Percentiles rank a stretch among this genome's conserved stretches.
Conservation (phyloP, 2,329 filamentous ascomycete species). For the Aspergillus spinulosporus region DNA sequence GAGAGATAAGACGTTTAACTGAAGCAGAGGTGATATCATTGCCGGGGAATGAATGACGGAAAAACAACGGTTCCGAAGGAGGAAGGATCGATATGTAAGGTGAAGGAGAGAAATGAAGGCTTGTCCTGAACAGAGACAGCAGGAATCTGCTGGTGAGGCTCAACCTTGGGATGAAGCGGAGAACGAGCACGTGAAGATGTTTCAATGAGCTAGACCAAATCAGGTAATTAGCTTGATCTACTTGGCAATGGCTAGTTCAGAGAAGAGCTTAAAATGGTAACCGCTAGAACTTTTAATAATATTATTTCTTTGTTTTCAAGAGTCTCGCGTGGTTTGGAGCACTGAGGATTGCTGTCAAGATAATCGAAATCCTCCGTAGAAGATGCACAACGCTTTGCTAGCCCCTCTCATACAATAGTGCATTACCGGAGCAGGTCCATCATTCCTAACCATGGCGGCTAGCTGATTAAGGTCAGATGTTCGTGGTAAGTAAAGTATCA, state of each 20-base stretch:
- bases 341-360: constrained; percentile 17
- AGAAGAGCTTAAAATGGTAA: too few species aligned
- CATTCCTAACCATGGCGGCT: constrained; percentile 53
- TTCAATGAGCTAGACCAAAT: constrained; percentile 9
- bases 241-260: too few species aligned
- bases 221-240: constrained; percentile 9
- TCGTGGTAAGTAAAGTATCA: constrained; percentile 80
- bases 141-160: not conserved
- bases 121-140: not conserved
- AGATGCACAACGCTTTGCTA: constrained; percentile 72
- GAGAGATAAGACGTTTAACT: not conserved
- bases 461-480: constrained; percentile 81
- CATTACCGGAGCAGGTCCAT: constrained; percentile 67
- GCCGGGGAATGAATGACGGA: not conserved
- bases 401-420: constrained; percentile 92
- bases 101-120: not conserved
- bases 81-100: not conserved
- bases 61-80: not conserved
- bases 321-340: too few species aligned
- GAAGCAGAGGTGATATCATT: not conserved
- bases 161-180: not conserved
- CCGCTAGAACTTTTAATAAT: too few species aligned
- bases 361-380: constrained; percentile 55
- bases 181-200: constrained; percentile 8
- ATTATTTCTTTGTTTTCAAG: too few species aligned